These are phyloP conservation scores for Lichtheimia ornata DNA, from an alignment of 371 early-diverging fungal species.

Conservation along the genomic window DNA sequence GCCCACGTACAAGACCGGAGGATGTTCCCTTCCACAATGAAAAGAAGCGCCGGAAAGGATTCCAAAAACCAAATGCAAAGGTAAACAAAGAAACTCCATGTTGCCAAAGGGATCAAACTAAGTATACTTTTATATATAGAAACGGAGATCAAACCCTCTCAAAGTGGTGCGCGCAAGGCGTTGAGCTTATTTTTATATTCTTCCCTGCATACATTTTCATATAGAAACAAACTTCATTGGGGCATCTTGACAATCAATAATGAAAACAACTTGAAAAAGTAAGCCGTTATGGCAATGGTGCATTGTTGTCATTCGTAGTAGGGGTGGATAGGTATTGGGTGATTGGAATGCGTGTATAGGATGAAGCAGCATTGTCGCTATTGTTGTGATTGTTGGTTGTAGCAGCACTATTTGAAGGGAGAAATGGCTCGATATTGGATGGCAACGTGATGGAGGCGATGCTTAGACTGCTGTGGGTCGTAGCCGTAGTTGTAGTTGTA, in stretches of 20 bases:
- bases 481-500: background rate
- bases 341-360: background rate
- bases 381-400: background rate
- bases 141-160: conserved; percentile 59
- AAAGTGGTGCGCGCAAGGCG: conserved; percentile 34
- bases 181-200: background rate
- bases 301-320: background rate
- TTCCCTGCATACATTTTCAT: too few species aligned
- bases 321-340: background rate
- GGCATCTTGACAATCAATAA: too few species aligned
- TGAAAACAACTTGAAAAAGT: too few species aligned
- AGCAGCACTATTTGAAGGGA: background rate
- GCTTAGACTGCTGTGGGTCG: background rate
- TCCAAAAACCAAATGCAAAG: conserved; percentile 7
- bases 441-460: conserved; percentile 10
- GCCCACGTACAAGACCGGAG: conserved; percentile 6
- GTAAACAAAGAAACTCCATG: background rate
- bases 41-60: conserved; percentile 28
- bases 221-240: too few species aligned
- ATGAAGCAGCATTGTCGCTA: background rate
- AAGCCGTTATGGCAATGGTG: too few species aligned
- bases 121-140: conserved; percentile 24
- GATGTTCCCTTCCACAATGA: conserved; percentile 35
- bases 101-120: background rate
- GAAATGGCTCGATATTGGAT: background rate